A percentile compares a stretch with the other conserved stretches of the same genome.
Evolutionary conservation across 2,329 filamentous ascomycete species (phyloP).

Genomic region (Colletotrichum somersetense): DNA sequence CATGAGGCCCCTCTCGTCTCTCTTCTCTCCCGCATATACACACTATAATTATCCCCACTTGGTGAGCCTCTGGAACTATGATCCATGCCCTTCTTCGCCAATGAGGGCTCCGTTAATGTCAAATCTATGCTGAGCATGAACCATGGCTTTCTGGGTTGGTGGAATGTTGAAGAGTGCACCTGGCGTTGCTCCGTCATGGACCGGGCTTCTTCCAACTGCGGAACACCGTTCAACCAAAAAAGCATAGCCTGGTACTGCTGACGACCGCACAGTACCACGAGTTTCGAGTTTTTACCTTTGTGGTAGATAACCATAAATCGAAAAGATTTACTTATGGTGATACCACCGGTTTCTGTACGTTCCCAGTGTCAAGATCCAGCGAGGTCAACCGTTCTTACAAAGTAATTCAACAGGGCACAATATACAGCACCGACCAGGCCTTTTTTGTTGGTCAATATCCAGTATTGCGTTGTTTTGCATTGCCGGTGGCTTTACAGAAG

Average conservation of each 20-base stretch:
- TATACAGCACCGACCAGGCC: not conserved
- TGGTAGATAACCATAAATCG: not conserved
- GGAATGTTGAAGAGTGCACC: not conserved
- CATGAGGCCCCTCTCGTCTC: constrained; percentile 38
- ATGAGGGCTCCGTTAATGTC: not conserved
- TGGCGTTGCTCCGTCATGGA: not conserved
- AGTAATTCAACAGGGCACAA: not conserved
- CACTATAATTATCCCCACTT: not conserved
- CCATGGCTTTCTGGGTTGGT: not conserved
- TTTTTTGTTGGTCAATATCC: not conserved
- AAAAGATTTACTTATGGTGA: not conserved
- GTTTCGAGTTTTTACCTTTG: not conserved
- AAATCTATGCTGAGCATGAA: not conserved
- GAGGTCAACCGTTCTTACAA: not conserved
- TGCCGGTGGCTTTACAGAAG: not conserved
- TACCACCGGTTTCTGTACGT: not conserved
- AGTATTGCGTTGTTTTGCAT: not conserved
- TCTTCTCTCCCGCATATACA: constrained; percentile 28
- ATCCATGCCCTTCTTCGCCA: not conserved
- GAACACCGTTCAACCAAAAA: not conserved
- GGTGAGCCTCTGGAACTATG: not conserved
- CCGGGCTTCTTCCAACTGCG: not conserved
- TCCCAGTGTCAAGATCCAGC: not conserved
- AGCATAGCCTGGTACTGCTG: not conserved
- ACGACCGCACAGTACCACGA: not conserved